Evolutionary conservation across 75 land plant species (phyloP), one percentile per base, ranked within the genome.

Genomic region (Chamaecyparis obtusa): DNA sequence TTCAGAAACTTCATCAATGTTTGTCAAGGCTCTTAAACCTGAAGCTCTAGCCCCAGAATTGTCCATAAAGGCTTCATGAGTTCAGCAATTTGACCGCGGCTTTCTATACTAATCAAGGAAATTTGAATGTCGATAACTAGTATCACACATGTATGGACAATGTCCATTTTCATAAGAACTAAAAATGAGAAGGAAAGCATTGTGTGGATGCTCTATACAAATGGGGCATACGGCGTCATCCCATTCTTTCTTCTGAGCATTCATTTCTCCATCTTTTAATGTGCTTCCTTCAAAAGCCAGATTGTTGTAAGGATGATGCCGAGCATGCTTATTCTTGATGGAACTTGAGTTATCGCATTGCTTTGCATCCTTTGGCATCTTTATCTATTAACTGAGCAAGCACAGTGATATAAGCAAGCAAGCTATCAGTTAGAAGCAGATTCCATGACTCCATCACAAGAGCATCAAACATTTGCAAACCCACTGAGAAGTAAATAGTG

Each of bases 201-300:
- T 96, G 83, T 96, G 97, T 39, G 97, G 97, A 85, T 90, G 89
- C 82, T 96, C 97, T 93, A 96, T 93, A 90, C 97, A 96, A 85
- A 96, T 96, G 5, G 95, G 95, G 88, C 97, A 96, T 3, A 87
- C 88, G 15, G 90, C 89, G n/a, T 93, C 94, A 88, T 96, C 97
- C 94, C 89, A 92, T 84, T 94, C 95, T 82, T 92, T 95, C 83
- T 89, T 90, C 60, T 90, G 48, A 55, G 89, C 88, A 89, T 24
- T 67, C 14, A 86, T 51, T 86, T 94, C 92, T 88, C 88, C 60
- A 90, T 88, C 88, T 60, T 41, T 85, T 24, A 83, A 84, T 69
- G 87, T 77, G 87, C 90, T 93, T 88, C 88, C 84, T 89, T 90
- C 89, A 81, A 49, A 51, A 81, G 9, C 30, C 15, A 7, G 83